Evolutionary conservation across 129 eudicot species (phyloP), one percentile per base, ranked within the genome.

Genomic region (Kitagawia praeruptora): DNA sequence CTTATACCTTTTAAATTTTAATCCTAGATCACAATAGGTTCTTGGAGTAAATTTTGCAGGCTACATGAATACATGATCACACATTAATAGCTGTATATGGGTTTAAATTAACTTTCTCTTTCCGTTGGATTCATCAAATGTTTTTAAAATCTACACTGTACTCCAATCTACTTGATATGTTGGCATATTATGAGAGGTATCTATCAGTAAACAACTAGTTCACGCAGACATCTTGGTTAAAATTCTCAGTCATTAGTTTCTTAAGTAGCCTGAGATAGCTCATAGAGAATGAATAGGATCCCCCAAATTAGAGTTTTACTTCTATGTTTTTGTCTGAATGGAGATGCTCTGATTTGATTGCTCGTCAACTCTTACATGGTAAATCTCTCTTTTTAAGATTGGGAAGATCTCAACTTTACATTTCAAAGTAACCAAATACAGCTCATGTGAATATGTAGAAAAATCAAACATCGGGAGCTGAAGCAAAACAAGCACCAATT

Each of bases 391-490:
- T 42, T 9, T 19, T 8, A 8, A 70, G 48, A 41, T 10, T 10
- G 34, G 28, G 18, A 11, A 73, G 53, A n/a, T 73, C 18, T 19
- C 7, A 73, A 25, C 77, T 73, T 44, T 44, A 73, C 54, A 72
- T 1, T 72, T 27, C 45, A 72, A 23, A 73, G 53, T 47, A 51
- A 51, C 44, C 69, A 53, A 76, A 53, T 27, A 75, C 8, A 5
- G 58, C 23, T 42, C 78, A 75, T 75, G 38, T 40, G 23, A 2
- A 70, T 23, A 16, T 58, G 13, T 37, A 37, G 19, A 2, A 39
- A 4, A 75, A 73, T 28, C 75, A 39, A 80, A 81, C 82, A 74
- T 41, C n/a, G 75, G 80, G 61, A 80, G 80, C 74, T 73, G 69
- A 75, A 73, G 47, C 74, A 70, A 74, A 72, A 79, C 48, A 72